Percentiles rank a stretch among this genome's conserved stretches.
These are phyloP conservation scores for Zopfochytrium polystomum DNA, from an alignment of 371 early-diverging fungal species.

Conservation along the genomic window DNA sequence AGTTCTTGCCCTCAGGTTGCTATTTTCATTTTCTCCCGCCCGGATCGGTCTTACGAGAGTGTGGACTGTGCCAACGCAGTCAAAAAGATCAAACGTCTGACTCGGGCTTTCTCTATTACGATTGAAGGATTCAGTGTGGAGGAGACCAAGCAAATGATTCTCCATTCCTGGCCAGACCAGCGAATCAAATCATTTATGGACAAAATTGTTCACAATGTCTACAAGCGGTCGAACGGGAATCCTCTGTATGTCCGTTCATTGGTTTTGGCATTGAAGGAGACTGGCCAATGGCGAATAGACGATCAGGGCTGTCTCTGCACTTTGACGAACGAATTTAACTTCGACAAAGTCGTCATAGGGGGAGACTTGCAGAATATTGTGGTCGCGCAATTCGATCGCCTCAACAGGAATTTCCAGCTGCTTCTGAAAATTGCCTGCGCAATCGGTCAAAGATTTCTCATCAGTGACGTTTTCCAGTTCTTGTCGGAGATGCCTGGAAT, in stretches of 20 bases:
- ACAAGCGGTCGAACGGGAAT: slow-evolving; percentile 47
- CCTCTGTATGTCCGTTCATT: slow-evolving; percentile 48
- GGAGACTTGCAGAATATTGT: slow-evolving; percentile 47
- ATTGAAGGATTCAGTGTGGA: slow-evolving; percentile 39
- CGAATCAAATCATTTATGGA: slow-evolving; percentile 24
- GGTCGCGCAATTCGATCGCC: slow-evolving; percentile 51
- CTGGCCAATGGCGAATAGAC: slow-evolving; percentile 40
- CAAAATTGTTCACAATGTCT: slow-evolving; percentile 37
- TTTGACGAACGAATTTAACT: slow-evolving; percentile 33
- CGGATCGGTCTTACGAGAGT: slow-evolving; percentile 35
- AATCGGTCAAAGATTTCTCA: slow-evolving; percentile 45
- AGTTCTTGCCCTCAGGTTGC: slow-evolving; percentile 30
- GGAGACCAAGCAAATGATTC: slow-evolving; percentile 42
- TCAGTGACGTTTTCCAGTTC: slow-evolving; percentile 49
- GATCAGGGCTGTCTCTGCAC: slow-evolving; percentile 31
- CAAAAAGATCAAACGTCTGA: slow-evolving; percentile 29
- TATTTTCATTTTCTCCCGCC: slow-evolving; percentile 39
- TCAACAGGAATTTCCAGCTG: slow-evolving; percentile 49
- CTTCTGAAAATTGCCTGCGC: slow-evolving; percentile 52
- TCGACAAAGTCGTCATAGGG: slow-evolving; percentile 43
- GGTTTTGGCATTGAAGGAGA: slow-evolving; percentile 44
- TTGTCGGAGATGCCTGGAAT: slow-evolving; percentile 34
- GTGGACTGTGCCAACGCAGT: slow-evolving; percentile 25
- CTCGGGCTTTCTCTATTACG: slow-evolving; percentile 11
- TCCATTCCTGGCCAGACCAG: slow-evolving; percentile 31